Percentiles rank a stretch among this genome's conserved stretches.
These are phyloP conservation scores for Alternaria dauci DNA, from an alignment of 2,329 filamentous ascomycete genomes.

Conservation along the genomic window DNA sequence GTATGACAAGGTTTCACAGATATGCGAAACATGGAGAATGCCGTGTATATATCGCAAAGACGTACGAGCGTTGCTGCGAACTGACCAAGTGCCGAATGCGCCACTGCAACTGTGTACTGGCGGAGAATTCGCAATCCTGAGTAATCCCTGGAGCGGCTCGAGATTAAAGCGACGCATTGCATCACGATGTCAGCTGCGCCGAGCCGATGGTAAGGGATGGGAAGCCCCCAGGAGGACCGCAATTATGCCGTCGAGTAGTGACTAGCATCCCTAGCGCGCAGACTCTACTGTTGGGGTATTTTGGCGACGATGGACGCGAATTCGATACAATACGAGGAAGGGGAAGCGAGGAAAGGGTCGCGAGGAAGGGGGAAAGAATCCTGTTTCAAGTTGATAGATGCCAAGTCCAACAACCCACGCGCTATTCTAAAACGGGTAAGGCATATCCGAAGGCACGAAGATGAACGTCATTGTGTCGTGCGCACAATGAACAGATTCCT, in stretches of 20 bases:
- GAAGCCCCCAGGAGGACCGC: neutral
- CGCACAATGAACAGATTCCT: neutral
- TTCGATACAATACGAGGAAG: neutral
- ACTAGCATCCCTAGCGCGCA: slow-evolving; percentile 6
- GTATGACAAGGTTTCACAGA: neutral
- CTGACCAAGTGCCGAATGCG: neutral
- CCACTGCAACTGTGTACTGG: slow-evolving; percentile 9
- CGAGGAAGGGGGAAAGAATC: neutral
- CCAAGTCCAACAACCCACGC: neutral
- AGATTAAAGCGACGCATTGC: slow-evolving; percentile 10
- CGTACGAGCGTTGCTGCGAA: neutral
- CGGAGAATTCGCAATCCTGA: slow-evolving; percentile 11
- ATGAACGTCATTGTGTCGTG: slow-evolving; percentile 6
- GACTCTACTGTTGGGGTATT: slow-evolving; percentile 5
- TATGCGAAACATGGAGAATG: slow-evolving; percentile 3
- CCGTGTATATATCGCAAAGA: neutral
- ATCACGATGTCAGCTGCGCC: neutral
- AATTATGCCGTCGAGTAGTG: slow-evolving; percentile 10
- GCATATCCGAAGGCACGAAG: neutral
- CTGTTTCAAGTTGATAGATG: slow-evolving; percentile 3
- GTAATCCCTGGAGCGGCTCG: slow-evolving; percentile 7
- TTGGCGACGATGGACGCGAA: neutral
- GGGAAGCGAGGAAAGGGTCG: neutral
- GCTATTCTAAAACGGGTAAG: slow-evolving; percentile 3
- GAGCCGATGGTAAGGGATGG: neutral